Evolutionary conservation across 805 yeast species (phyloP).

Genomic region (Cyberlindnera lachancei): DNA sequence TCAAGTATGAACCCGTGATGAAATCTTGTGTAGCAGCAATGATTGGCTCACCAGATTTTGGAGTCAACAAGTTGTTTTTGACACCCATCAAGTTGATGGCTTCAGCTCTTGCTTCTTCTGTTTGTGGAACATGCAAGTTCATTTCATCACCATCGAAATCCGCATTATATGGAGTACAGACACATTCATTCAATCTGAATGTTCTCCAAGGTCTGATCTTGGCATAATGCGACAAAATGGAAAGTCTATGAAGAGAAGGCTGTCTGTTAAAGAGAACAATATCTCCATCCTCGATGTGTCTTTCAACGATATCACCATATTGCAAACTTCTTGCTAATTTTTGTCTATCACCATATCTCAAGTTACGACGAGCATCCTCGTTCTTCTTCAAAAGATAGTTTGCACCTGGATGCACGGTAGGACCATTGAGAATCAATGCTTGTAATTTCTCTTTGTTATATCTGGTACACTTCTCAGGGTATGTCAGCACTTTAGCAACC

Average conservation of each 20-base stretch:
- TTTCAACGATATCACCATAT: constrained; percentile 89
- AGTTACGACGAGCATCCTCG: constrained; percentile 79
- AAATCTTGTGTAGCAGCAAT: constrained; percentile 99
- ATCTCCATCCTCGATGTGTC: constrained; percentile 97
- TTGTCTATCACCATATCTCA: constrained; percentile 79
- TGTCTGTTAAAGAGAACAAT: constrained; percentile 94
- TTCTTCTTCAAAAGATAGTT: constrained; percentile 79
- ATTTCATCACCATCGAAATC: constrained; percentile 99
- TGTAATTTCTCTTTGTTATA: constrained; percentile 79
- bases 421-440: constrained; percentile 71
- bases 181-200: constrained; percentile 94
- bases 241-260: constrained; percentile 92
- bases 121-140: constrained; percentile 98
- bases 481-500: constrained; percentile 91
- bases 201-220: constrained; percentile 98
- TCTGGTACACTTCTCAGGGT: constrained; percentile 89
- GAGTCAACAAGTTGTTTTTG: constrained; percentile 87
- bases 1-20: constrained; percentile 90
- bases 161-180: constrained; percentile 98
- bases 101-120: constrained; percentile 97
- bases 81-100: constrained; percentile 99
- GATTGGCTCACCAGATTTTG: constrained; percentile 97
- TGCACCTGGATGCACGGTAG: constrained; percentile 92
- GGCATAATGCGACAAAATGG: constrained; percentile 92
- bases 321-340: constrained; percentile 69